A percentile compares a stretch with the other conserved stretches of the same genome.
phyloP scores from a whole-genome alignment of 2,329 filamentous ascomycete genomes.

The Verticillium longisporum region DNA sequence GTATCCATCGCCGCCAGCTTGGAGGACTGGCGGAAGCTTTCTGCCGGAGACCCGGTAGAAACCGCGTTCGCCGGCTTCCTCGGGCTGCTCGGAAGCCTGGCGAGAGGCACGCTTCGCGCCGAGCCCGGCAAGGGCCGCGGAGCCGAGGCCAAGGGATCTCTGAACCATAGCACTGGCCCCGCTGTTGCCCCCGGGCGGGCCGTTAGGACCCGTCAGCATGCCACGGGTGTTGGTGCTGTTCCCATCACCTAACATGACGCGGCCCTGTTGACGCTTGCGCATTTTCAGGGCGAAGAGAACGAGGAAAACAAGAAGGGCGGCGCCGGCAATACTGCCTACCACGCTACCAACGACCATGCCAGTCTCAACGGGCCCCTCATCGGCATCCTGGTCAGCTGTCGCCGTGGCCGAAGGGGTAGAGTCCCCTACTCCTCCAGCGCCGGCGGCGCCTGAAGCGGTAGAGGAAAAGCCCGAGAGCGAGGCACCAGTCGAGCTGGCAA shows the following conservation, averaged over 20 bases:
- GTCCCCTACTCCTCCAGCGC: conserved; percentile 1
- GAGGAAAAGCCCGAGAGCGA: not conserved
- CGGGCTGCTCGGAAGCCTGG: conserved; percentile 17
- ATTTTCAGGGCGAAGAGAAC: conserved; percentile 47
- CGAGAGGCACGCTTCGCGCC: conserved; percentile 25
- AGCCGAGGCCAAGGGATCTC: conserved; percentile 30
- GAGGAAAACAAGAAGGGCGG: conserved; percentile 48
- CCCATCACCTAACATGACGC: conserved; percentile 34
- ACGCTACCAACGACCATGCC: conserved; percentile 45
- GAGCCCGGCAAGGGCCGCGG: conserved; percentile 1
- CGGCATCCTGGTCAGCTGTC: conserved; percentile 5
- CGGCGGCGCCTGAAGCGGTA: not conserved
- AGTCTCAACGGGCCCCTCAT: conserved; percentile 9
- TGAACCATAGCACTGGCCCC: conserved; percentile 35
- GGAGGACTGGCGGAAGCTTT: conserved; percentile 57
- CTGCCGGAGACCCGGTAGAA: conserved; percentile 61
- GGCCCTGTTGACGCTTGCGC: conserved; percentile 42
- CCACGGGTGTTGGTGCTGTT: conserved; percentile 23
- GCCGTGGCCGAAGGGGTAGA: conserved; percentile 14
- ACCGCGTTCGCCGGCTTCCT: conserved; percentile 42
- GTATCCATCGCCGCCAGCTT: conserved; percentile 58
- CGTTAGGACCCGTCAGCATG: conserved; percentile 17
- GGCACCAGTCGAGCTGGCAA: not conserved
- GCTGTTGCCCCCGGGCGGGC: conserved; percentile 12
- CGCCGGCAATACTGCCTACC: conserved; percentile 51